Evolutionary conservation across 495 filamentous ascomycete species (phyloP), one percentile per base, ranked within the genome.

Genomic region (Neurospora pannonica): DNA sequence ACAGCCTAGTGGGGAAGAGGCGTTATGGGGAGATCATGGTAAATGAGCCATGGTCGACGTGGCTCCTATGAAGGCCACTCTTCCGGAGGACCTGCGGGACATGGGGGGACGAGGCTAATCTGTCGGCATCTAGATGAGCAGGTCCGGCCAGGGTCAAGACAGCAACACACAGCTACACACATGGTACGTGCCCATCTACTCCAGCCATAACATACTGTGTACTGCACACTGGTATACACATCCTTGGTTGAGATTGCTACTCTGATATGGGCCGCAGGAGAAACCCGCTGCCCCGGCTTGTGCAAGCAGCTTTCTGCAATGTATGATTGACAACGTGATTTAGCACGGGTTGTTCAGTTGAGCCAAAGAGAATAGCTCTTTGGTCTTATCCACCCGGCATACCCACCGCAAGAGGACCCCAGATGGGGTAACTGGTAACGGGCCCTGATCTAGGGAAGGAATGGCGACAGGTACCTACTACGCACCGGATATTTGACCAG

Each of bases 1-100:
- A 67, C 28, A 77, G 74, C 76, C 71, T 71, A 77, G 80, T 77
- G 79, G 79, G 76, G 78, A 79, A 77, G 71, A 62, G 74, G 70
- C 76, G 75, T 71, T 67, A 48, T 60, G 72, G 70, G 73, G 71
- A 74, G 43, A 78, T 76, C 71, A 74, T 72, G 76, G 73, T 76
- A 75, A 80, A 77, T 81, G 79, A 81, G 77, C 78, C 76, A 75
- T 78, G 79, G 75, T 78, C 81, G 72, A 82, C 81, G 81, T 82
- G 81, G 81, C 81, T 82, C 81, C 81, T 81, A 79, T 81, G 81
- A 75, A 70, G 74, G 74, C 78, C 77, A 73, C 48, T 78, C 80
- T 71, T 70, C 54, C 70, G 70, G 69, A 75, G 71, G 71, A 70
- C 74, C 73, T 77, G 74, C 73, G 77, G 75, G 77, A 79, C 76